Evolutionary conservation across 495 filamentous ascomycete species (phyloP).

Genomic region (Xylaria intraflava): DNA sequence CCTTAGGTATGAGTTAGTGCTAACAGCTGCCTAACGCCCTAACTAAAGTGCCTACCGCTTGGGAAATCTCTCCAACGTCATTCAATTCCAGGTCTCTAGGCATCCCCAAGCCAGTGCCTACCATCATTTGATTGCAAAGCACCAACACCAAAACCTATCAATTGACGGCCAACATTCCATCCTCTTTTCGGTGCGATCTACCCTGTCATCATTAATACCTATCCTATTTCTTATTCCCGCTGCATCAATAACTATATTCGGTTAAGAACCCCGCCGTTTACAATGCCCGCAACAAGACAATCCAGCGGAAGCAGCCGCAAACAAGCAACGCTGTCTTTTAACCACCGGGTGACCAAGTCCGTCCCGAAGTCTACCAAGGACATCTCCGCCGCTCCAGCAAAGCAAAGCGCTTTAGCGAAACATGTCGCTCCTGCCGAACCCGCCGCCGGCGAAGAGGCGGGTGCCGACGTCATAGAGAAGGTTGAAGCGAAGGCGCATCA

Average conservation of each 20-base stretch:
- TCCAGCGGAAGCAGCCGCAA: slow-evolving; percentile 40
- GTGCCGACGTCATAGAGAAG: slow-evolving; percentile 3
- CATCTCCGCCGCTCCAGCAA: slow-evolving; percentile 35
- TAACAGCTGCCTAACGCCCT: not conserved
- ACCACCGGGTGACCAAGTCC: slow-evolving; percentile 67
- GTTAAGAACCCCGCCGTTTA: slow-evolving; percentile 5
- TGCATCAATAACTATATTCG: not conserved
- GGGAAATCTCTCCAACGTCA: too few relatives aligned
- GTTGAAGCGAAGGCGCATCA: slow-evolving; percentile 23
- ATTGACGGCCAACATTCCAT: not conserved
- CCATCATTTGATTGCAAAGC: not conserved
- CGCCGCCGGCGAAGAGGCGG: slow-evolving; percentile 19
- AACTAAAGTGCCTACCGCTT: not conserved
- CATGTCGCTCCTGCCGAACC: slow-evolving; percentile 16
- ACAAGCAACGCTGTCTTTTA: slow-evolving; percentile 73
- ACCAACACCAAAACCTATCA: not conserved
- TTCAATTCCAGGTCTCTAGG: too few relatives aligned
- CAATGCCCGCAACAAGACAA: slow-evolving; percentile 67
- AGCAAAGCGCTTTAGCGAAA: slow-evolving; percentile 15
- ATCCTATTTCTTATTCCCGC: too few relatives aligned
- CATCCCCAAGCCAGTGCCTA: too few relatives aligned
- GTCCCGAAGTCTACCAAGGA: slow-evolving; percentile 48
- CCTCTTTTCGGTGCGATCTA: not conserved
- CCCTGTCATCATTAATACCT: not conserved
- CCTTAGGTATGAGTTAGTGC: slow-evolving; percentile 20